Evolutionary conservation across 1,284 basidiomycete genomes (phyloP).

Genomic region (Lentinus polychrous): DNA sequence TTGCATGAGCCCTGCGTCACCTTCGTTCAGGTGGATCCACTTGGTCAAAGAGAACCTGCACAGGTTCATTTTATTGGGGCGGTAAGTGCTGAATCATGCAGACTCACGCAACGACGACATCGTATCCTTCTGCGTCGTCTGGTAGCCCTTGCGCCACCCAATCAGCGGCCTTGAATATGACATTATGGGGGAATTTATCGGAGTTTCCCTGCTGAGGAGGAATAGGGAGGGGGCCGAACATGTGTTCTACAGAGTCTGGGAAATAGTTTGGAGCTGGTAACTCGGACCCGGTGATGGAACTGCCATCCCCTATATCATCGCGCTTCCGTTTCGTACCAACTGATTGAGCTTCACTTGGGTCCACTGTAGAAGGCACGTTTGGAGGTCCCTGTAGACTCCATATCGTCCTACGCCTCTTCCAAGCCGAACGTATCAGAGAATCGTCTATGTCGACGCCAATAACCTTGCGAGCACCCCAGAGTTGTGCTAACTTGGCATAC

Average conservation of each 20-base stretch:
- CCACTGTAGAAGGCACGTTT: background rate
- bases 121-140: constrained; percentile 54
- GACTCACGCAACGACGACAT: constrained; percentile 69
- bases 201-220: constrained; percentile 35
- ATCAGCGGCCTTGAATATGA: constrained; percentile 61
- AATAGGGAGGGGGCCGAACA: constrained; percentile 65
- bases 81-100: background rate
- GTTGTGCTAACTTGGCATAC: constrained; percentile 44
- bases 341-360: background rate
- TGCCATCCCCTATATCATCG: background rate
- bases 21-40: constrained; percentile 78
- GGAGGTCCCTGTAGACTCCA: constrained; percentile 60
- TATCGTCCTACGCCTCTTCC: constrained; percentile 55
- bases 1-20: constrained; percentile 54
- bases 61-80: too few relatives aligned
- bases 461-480: constrained; percentile 50
- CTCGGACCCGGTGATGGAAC: background rate
- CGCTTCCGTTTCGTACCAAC: constrained; percentile 23
- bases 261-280: constrained; percentile 42
- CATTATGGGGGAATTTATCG: constrained; percentile 63
- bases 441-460: constrained; percentile 80
- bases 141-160: constrained; percentile 57
- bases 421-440: constrained; percentile 60
- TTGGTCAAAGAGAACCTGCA: constrained; percentile 79
- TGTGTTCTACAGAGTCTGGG: constrained; percentile 66